Evolutionary conservation across 2,329 filamentous ascomycete species (phyloP), one percentile per base, ranked within the genome.

Genomic region (Periconia sp.): DNA sequence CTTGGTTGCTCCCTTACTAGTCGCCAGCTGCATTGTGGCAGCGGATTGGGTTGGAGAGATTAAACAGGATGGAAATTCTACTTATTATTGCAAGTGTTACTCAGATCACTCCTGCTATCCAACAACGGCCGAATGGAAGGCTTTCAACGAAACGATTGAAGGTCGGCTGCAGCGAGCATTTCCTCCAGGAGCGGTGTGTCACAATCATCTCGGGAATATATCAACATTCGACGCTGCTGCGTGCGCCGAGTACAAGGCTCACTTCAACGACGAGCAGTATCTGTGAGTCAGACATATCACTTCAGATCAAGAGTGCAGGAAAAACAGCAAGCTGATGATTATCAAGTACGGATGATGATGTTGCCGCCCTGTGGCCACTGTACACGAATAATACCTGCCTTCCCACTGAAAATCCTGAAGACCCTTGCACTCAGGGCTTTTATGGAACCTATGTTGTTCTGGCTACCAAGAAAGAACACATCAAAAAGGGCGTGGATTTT

Each of bases 31-130:
- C 27, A 63, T 55, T 2, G 37, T 60, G 23, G 62, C 50, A 35
- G 58, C 58, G 2, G 53, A 58, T 18, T 72, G 69, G 70, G 62
- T 60, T 27, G 70, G 70, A 15, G 70, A 72, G 52, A 53, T 61
- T 17, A 68, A 64, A 53, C 59, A 61, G 35, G 55, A 61, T 5
- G 56, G 61, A 37, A 63, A 65, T 14, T 49, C 56, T 5, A 57
- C 57, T 3, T 71, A 70, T 35, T 59, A 68, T 27, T 73, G 70
- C 59, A 73, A 73, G 52, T 73, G 70, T 54, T 73, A 72, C 53
- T 65, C 64, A 0, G 68, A 71, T 49, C 67, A 72, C 45, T 49
- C 63, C 0, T 72, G 70, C 55, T 73, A 68, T 66, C 70, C 70
- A 2, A 63, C 59, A 2, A 57, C 50, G 27, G 49, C 49, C 1